Evolutionary conservation across 108 stramenopile species (phyloP), one percentile per base, ranked within the genome.

Genomic region (Fistulifera solaris): DNA sequence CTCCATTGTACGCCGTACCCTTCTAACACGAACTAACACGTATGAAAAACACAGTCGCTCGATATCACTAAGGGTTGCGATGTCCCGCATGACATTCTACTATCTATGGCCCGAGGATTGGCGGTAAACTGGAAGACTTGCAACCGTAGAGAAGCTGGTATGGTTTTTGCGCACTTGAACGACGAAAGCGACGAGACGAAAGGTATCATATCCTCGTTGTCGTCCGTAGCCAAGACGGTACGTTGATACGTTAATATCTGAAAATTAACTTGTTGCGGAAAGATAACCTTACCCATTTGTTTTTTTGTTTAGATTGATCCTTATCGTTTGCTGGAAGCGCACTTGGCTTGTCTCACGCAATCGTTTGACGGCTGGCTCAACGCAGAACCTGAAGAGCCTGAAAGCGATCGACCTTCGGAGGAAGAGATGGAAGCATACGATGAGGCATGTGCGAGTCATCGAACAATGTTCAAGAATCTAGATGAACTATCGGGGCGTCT

Each of bases 121-220:
- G 48, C 54, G 11, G 63, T 65, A n/a, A 86, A 86, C 56, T 86
- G 84, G 86, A 71, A 62, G 11, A 40, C 55, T 47, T 81, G 79
- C 18, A 87, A 83, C 57, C 67, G 91, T 31, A 77, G 85, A 55
- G 91, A 93, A 46, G 87, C 87, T 40, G 91, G 85, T 12, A 58
- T 75, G 46, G 61, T 79, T 45, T 48, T 93, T 28, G 46, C 74
- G 16, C 81, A 88, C 53, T 70, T 93, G 26, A 57, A 58, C 11
- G 74, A 76, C 0, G 68, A 68, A 35, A 75, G 77, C 17, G 49
- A 59, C n/a, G 63, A 65, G 13, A 70, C 78, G 4, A 57, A 71
- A 8, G 57, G 61, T 16, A 72, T 81, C 27, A 70, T 86, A 27
- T 63, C 58, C 23, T 18, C 66, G 1, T 35, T 78, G 39, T 61